Evolutionary conservation across 768 basidiomycete species (phyloP).

Genomic region (Russula virescens): DNA sequence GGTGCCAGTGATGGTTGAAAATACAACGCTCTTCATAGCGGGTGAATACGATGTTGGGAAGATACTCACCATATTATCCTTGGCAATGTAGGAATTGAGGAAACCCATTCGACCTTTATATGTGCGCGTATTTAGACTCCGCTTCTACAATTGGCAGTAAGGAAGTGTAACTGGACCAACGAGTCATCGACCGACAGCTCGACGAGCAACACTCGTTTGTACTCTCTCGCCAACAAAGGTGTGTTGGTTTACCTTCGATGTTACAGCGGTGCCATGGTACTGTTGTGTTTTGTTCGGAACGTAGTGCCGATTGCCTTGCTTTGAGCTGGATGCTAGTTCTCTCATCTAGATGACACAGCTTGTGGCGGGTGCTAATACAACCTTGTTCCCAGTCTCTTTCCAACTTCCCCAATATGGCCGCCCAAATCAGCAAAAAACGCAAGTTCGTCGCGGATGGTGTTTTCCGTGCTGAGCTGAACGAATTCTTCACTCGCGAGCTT

Average conservation of each 20-base stretch:
- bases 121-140: conserved; percentile 4
- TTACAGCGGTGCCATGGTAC: too few relatives aligned
- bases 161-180: too few relatives aligned
- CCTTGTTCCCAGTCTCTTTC: conserved; percentile 16
- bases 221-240: conserved; percentile 9
- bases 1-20: conserved; percentile 73
- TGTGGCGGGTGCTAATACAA: conserved; percentile 10
- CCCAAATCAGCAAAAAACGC: conserved; percentile 95
- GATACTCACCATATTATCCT: conserved; percentile 4
- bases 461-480: conserved; percentile 97
- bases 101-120: too few relatives aligned
- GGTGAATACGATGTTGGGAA: background rate
- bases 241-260: conserved; percentile 2
- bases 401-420: conserved; percentile 75
- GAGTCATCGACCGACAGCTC: conserved; percentile 7
- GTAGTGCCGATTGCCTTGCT: background rate
- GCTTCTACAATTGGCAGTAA: background rate
- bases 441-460: conserved; percentile 99
- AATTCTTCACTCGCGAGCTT: conserved; percentile 98
- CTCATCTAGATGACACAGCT: conserved; percentile 14
- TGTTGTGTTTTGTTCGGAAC: background rate
- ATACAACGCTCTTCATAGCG: conserved; percentile 78
- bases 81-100: background rate
- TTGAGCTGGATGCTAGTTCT: conserved; percentile 20
- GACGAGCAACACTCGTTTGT: background rate